Conservation (phyloP, 225 moss, liverwort and hornwort genomes). For the Neckera pumila region DNA sequence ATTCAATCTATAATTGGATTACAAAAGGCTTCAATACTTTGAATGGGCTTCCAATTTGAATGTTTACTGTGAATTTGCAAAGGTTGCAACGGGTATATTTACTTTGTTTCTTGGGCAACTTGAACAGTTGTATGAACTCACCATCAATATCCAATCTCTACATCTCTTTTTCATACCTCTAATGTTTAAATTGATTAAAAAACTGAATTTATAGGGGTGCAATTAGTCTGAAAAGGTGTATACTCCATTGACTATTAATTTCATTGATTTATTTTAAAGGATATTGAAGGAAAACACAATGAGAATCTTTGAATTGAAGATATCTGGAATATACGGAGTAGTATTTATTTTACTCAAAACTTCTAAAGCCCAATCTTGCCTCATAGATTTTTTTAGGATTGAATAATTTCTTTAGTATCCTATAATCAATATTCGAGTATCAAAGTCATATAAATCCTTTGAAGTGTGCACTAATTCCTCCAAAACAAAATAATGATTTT, state of each 20-base stretch:
- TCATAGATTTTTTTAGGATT: too few species aligned
- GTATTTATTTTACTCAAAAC: too few species aligned
- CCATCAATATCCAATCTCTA: accelerated
- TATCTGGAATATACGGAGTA: neutral
- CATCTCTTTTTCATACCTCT: neutral
- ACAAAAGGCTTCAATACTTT: too few species aligned
- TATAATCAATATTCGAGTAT: accelerated
- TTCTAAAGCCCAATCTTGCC: accelerated
- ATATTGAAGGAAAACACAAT: too few species aligned
- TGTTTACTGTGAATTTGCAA: neutral
- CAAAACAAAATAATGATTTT: neutral
- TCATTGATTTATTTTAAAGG: accelerated
- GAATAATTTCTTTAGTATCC: neutral
- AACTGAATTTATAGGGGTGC: neutral
- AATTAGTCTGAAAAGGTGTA: neutral
- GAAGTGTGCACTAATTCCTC: neutral
- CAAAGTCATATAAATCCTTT: neutral
- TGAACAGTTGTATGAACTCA: neutral
- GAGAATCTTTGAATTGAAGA: neutral
- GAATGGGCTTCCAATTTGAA: neutral
- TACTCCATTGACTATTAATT: too few species aligned
- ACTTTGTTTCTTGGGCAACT: neutral
- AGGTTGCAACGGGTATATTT: neutral
- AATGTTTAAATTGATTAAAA: neutral
- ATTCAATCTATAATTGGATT: neutral